These are phyloP conservation scores for Cladochytrium replicatum DNA, from an alignment of 192 early-diverging fungal genomes.

Conservation along the genomic window DNA sequence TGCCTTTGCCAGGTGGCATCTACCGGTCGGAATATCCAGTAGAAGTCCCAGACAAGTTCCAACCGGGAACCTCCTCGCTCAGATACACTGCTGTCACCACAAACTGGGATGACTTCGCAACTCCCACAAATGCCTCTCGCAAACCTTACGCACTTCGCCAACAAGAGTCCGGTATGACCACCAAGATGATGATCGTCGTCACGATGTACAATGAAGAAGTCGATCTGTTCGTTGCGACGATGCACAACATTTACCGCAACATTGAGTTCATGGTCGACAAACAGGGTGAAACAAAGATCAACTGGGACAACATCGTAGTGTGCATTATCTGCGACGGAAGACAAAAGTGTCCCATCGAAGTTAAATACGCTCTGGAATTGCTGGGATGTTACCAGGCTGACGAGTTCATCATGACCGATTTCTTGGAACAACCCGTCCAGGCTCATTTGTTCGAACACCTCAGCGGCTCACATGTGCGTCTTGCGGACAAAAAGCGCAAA, in stretches of 20 bases:
- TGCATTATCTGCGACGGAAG: conserved; percentile 4
- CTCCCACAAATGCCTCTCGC: not conserved
- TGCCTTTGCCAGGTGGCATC: not conserved
- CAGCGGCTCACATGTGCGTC: not conserved
- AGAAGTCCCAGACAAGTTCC: not conserved
- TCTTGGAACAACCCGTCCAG: conserved; percentile 1
- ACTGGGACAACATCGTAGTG: conserved; percentile 1
- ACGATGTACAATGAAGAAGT: conserved; percentile 46
- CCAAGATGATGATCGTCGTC: conserved; percentile 47
- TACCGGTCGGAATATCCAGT: not conserved
- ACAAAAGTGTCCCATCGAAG: conserved; percentile 1
- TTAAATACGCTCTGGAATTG: conserved; percentile 1
- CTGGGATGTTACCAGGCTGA: conserved; percentile 2
- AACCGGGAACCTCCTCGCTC: not conserved
- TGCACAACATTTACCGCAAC: conserved; percentile 2
- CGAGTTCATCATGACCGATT: conserved; percentile 4
- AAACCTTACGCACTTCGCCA: not conserved
- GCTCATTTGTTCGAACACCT: conserved; percentile 3
- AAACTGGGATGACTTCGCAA: conserved; percentile 1
- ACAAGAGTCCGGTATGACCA: conserved; percentile 3
- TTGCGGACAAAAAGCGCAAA: conserved; percentile 1
- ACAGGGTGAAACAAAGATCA: not conserved
- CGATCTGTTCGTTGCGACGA: conserved; percentile 1
- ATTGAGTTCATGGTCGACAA: not conserved
- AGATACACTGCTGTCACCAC: not conserved